Evolutionary conservation across 2,329 filamentous ascomycete species (phyloP), one percentile per base, ranked within the genome.

Genomic region (Colletotrichum simmondsii): DNA sequence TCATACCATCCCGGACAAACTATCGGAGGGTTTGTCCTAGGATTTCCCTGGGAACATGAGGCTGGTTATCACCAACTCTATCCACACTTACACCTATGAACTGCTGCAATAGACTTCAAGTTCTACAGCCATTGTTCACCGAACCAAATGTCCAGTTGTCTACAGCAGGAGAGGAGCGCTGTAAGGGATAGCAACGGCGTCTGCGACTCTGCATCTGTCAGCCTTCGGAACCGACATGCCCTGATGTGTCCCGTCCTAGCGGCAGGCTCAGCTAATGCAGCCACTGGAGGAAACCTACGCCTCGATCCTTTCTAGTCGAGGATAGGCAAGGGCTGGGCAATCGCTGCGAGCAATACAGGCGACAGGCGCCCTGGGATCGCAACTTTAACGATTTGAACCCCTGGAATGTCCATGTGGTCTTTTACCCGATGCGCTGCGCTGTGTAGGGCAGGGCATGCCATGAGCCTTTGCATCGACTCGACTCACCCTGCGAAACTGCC

Each of bases 341-440:
- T 52, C 28, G 57, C 58, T 58, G 37, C 65, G 53, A 53, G 65
- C 37, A 65, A 58, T 52, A 37, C 46, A 62, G 49, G 64, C 56
- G 19, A 30, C n/a, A 49, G 49, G 26, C 26, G 61, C 61, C 68
- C 24, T 62, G 16, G 30, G 67, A 59, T 68, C 24, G 30, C 68
- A 56, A 32, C 37, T 63, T 24, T 62, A 63, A 67, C 67, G 32
- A 53, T 63, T 63, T 12, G 57, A 64, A 67, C 57, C 68, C 71
- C 35, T 71, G 71, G 67, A 65, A 66, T 71, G 60, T 57, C 67
- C 61, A 66, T 66, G 62, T 68, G 62, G 52, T 59, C 57, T 64
- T 73, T 68, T 49, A 49, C 61, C 60, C 35, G 54, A 65, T 65
- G 35, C 37, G 58, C 69, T 42, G 28, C 69, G 30, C 65, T 68